Evolutionary conservation across 306 rosid species (phyloP).

Genomic region (Potentilla sterilis): DNA sequence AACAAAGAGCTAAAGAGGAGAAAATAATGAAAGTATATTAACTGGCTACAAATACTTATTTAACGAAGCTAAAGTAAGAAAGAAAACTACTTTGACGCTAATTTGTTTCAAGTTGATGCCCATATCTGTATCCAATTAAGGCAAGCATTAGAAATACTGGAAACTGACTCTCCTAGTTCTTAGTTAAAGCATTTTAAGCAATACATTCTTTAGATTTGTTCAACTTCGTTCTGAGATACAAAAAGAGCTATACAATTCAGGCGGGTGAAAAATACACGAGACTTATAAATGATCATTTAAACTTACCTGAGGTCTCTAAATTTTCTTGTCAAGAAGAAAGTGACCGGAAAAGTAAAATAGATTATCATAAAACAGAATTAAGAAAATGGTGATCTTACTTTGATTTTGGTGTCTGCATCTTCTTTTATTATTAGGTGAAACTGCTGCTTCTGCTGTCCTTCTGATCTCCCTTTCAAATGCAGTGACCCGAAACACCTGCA

Average conservation of each 20-base stretch:
- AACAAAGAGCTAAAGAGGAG: background rate
- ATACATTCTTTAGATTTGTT: background rate
- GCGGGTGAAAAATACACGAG: background rate
- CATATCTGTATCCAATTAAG: slow-evolving; percentile 1
- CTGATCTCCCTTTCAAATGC: slow-evolving; percentile 34
- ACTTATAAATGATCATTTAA: background rate
- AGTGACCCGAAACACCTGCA: slow-evolving; percentile 67
- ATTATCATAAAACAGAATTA: background rate
- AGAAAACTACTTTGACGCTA: background rate
- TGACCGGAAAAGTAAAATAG: background rate
- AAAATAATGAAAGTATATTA: background rate
- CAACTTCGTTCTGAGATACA: background rate
- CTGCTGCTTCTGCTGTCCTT: slow-evolving; percentile 12
- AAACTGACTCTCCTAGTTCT: background rate
- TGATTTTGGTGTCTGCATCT: slow-evolving; percentile 79
- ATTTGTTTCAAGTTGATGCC: slow-evolving; percentile 8
- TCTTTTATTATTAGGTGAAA: slow-evolving; percentile 14
- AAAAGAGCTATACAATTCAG: background rate
- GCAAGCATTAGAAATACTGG: slow-evolving; percentile 1
- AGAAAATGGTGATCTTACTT: slow-evolving; percentile 49
- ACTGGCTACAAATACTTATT: background rate
- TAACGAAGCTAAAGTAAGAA: background rate
- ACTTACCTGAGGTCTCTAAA: background rate
- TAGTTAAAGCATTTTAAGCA: background rate
- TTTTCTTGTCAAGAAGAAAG: background rate